These are phyloP conservation scores for Pyrus betulifolia DNA, from an alignment of 306 rosid species.

Conservation along the genomic window DNA sequence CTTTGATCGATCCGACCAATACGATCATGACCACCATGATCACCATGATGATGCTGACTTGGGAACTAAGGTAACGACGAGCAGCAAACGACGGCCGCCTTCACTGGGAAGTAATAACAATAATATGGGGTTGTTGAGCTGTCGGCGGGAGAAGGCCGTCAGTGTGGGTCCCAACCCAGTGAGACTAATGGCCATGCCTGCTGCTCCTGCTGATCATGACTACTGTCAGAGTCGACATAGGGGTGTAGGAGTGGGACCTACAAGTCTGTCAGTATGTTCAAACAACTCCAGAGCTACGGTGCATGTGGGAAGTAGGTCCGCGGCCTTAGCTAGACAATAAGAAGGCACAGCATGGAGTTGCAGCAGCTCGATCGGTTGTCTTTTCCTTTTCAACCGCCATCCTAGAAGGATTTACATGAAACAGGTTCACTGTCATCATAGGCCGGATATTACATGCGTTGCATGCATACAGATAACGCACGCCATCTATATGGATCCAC, in stretches of 20 bases:
- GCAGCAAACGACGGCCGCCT: slow-evolving; percentile 7
- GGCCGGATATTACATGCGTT: background rate
- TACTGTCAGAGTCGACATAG: background rate
- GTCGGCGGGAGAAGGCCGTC: slow-evolving; percentile 75
- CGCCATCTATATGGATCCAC: too few species aligned
- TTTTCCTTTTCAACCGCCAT: background rate
- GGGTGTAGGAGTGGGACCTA: background rate
- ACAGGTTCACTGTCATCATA: too few species aligned
- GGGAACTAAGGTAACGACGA: background rate
- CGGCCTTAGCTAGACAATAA: background rate
- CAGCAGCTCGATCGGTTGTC: background rate
- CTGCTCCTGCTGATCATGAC: background rate
- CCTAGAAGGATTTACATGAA: too few species aligned
- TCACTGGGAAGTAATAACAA: background rate
- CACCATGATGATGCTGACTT: background rate
- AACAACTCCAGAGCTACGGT: background rate
- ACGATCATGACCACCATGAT: slow-evolving; percentile 22
- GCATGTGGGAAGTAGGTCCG: background rate
- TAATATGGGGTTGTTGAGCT: slow-evolving; percentile 44
- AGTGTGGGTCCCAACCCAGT: slow-evolving; percentile 53
- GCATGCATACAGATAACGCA: background rate
- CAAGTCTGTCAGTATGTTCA: background rate
- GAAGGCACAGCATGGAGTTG: background rate
- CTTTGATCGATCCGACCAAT: slow-evolving; percentile 32
- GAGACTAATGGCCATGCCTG: background rate